Evolutionary conservation across 805 yeast genomes (phyloP).

Genomic region (Wickerhamiella galacta): DNA sequence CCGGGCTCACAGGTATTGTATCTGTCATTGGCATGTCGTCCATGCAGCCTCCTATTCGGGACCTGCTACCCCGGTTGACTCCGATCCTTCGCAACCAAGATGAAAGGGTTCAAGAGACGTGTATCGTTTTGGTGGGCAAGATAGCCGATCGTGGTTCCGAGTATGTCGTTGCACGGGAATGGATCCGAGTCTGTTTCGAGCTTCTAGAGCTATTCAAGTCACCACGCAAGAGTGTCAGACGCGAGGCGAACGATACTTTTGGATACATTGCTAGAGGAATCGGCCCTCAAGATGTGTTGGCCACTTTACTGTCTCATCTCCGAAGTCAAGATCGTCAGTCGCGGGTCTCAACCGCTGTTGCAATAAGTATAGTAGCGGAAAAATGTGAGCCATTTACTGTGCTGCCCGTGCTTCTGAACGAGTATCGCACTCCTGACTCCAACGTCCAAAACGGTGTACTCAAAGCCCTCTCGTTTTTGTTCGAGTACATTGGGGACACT

Average conservation of each 20-base stretch:
- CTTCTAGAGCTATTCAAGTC: conserved; percentile 77
- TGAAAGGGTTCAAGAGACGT: conserved; percentile 75
- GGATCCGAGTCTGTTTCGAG: conserved; percentile 94
- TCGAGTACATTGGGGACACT: conserved; percentile 75
- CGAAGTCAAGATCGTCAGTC: conserved; percentile 90
- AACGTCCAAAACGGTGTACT: conserved; percentile 92
- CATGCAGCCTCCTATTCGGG: conserved; percentile 67
- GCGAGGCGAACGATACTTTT: conserved; percentile 78
- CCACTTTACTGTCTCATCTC: conserved; percentile 64
- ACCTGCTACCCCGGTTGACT: conserved; percentile 70
- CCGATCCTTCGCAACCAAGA: conserved; percentile 84
- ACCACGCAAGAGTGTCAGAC: conserved; percentile 54
- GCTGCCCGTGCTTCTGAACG: conserved; percentile 88
- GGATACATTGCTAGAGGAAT: conserved; percentile 82
- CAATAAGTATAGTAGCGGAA: conserved; percentile 91
- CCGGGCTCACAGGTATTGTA: conserved; percentile 51
- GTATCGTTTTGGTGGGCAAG: conserved; percentile 62
- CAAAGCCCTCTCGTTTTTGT: conserved; percentile 77
- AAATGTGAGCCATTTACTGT: conserved; percentile 87
- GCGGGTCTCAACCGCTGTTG: conserved; percentile 94
- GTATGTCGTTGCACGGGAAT: conserved; percentile 74
- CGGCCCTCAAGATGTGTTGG: conserved; percentile 91
- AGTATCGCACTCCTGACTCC: conserved; percentile 77
- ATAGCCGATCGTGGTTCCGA: conserved; percentile 72
- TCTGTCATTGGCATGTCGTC: conserved; percentile 39